phyloP scores from a whole-genome alignment of 2,329 filamentous ascomycete species.

The Aureobasidium sp. region DNA sequence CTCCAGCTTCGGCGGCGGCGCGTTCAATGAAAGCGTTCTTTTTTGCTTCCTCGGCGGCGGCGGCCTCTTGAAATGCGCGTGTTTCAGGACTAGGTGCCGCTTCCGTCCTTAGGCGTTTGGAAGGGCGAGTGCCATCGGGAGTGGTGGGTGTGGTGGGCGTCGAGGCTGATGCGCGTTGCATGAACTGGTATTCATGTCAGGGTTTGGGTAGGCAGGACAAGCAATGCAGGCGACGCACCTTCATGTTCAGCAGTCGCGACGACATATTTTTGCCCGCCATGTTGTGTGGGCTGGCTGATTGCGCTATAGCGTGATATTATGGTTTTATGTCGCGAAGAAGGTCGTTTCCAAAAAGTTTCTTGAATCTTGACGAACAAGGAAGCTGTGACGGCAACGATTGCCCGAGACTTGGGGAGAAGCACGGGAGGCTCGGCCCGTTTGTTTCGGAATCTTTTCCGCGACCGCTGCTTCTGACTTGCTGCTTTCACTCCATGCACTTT shows the following conservation, averaged over 20 bases:
- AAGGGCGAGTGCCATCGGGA: conserved; percentile 4
- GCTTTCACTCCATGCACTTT: not conserved
- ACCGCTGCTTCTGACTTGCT: not conserved
- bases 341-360: not conserved
- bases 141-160: conserved; percentile 1
- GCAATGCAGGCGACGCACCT: not conserved
- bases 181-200: not conserved
- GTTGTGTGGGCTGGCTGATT: not conserved
- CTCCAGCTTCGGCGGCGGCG: conserved; percentile 55
- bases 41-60: conserved; percentile 61
- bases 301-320: not conserved
- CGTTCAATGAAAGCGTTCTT: conserved; percentile 48
- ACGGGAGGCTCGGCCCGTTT: not conserved
- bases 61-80: conserved; percentile 54
- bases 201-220: no score
- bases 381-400: not conserved
- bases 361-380: not conserved
- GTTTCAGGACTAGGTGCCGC: conserved; percentile 42
- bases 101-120: conserved; percentile 4
- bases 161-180: conserved; percentile 15
- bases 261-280: conserved; percentile 16
- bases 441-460: not conserved
- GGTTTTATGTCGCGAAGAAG: not conserved
- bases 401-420: not conserved
- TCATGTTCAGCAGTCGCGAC: conserved; percentile 15